These are phyloP conservation scores for Plectranthus barbatus DNA, from an alignment of 257 asterid genomes.

Conservation along the genomic window DNA sequence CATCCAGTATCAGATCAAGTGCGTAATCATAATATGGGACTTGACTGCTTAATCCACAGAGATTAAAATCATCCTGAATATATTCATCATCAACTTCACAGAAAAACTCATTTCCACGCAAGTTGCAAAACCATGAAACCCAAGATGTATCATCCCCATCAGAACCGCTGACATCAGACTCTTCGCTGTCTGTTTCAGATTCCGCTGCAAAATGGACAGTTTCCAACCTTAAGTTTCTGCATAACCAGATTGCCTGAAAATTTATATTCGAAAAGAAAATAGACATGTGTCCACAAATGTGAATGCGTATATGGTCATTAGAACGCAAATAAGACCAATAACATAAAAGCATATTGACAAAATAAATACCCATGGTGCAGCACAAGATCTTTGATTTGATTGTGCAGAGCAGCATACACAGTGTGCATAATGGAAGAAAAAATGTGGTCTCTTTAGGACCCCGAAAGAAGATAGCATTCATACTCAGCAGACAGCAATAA, in stretches of 20 bases:
- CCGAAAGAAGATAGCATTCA: neutral
- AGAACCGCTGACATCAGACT: constrained; percentile 92
- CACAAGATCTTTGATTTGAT: neutral
- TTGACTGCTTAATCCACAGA: constrained; percentile 95
- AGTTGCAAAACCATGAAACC: constrained; percentile 98
- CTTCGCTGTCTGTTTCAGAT: constrained; percentile 94
- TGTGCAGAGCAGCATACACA: neutral
- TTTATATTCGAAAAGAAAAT: too few species aligned
- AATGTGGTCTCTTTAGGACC: neutral
- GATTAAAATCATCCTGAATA: constrained; percentile 93
- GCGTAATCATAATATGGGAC: constrained; percentile 96
- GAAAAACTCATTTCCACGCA: constrained; percentile 94
- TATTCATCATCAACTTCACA: constrained; percentile 98
- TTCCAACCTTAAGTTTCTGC: constrained; percentile 2
- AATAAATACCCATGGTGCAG: neutral
- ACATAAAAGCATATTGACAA: neutral
- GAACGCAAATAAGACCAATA: too few species aligned
- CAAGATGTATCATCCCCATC: constrained; percentile 98
- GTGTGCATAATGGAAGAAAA: neutral
- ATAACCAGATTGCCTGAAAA: neutral
- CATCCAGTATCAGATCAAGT: constrained; percentile 88
- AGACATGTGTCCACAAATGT: neutral
- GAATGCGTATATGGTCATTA: neutral
- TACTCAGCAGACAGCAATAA: neutral
- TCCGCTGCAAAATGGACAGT: constrained; percentile 56